Base-by-base conservation (phyloP, 1,139 yeast species). In the Pichia sp. region DNA sequence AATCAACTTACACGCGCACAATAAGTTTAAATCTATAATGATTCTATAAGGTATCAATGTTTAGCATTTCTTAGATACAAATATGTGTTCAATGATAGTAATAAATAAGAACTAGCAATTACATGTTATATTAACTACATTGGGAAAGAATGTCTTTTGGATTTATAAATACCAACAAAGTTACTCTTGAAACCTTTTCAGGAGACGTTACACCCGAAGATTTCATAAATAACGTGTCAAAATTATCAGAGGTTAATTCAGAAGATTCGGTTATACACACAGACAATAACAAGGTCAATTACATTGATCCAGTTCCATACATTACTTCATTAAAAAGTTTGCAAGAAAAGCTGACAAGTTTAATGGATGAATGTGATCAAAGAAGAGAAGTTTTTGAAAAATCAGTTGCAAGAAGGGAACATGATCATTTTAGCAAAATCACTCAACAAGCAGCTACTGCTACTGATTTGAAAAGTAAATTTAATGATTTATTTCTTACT, bases 261-360 rank as follows among this genome's bases (percentile, higher is more conserved):
- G 38, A 10, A 3, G 45, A 44, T 29, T 38, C 53, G 2, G 46
- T 32, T 27, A 42, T 47, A 5, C 42, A 47, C 39, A 42, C 51
- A 1, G 49, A 48, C 7, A 45, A 47, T 18, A 45, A 36, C 25
- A 43, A 35, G 9, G 39, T 41, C 11, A 42, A 76, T 47, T 76
- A 76, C 62, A 65, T 85, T 48, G 97, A 92, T 63, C 97, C 98
- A 1, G 89, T 87, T 58, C 98, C 98, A 2, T 90, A 87, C 63
- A 92, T 92, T 47, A 77, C 96, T 59, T 87, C 96, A 0, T 90
- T 92, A 66, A 97, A 90, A 65, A 81, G 92, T 2, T 88, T 94
- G 1, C 70, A 89, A 42, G 74, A 81, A 47, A 94, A 87, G 61
- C 69, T 88, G 54, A 78, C 81, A 58, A 73, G 73, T 45, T 66